Conservation (phyloP, 208 protist genomes). For the Trypanosoma lewisi region DNA sequence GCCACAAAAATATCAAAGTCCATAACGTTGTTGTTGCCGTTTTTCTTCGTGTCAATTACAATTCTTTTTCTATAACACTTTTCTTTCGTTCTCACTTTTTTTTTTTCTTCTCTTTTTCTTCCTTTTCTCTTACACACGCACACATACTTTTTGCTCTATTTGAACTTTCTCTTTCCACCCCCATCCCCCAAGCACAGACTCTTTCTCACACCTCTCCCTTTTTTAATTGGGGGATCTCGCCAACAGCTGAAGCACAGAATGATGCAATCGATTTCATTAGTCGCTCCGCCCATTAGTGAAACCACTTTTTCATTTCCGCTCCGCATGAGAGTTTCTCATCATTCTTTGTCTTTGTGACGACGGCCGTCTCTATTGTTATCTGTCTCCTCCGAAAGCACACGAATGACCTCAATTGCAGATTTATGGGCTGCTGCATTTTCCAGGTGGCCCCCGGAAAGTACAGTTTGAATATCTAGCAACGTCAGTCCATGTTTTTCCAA, state of each 20-base stretch:
- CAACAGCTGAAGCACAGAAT: not conserved
- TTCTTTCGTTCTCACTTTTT: not conserved
- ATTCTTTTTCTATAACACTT: no score
- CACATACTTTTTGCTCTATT: not conserved
- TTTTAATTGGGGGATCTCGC: not conserved
- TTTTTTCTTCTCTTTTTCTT: not conserved
- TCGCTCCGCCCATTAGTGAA: constrained; percentile 14
- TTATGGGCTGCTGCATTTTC: constrained; percentile 44
- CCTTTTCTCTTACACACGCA: not conserved
- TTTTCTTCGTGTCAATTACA: no score
- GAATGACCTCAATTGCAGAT: constrained; percentile 76
- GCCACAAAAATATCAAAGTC: not conserved
- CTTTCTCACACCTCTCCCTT: not conserved
- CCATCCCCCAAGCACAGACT: not conserved
- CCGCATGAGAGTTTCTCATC: constrained; percentile 21
- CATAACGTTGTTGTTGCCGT: no score
- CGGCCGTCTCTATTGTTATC: constrained; percentile 47
- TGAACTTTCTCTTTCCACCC: not conserved
- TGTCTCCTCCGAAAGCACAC: constrained; percentile 64
- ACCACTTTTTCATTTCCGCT: constrained; percentile 2
- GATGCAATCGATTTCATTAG: constrained; percentile 7
- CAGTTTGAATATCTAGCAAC: constrained; percentile 64
- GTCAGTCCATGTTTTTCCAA: constrained; percentile 67
- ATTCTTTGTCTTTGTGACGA: constrained; percentile 42
- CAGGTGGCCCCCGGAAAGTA: constrained; percentile 59